Percentiles rank a stretch among this genome's conserved stretches.
Evolutionary conservation across 2,329 filamentous ascomycete species (phyloP).

Genomic region (Ceratocystis papillata): DNA sequence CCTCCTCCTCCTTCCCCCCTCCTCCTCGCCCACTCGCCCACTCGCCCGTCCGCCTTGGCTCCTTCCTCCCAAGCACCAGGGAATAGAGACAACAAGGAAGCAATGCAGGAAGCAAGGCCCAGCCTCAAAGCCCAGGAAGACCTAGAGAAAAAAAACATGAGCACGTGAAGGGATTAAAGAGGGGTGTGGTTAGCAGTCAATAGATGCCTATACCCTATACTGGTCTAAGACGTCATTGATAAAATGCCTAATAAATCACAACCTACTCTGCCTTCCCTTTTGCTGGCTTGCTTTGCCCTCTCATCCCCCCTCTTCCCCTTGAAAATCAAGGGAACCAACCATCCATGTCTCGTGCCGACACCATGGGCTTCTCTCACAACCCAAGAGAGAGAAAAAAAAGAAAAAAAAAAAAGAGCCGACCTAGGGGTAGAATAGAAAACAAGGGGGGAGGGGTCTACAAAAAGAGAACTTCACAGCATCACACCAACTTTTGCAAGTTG

Average conservation of each 20-base stretch:
- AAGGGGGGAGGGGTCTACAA: not conserved
- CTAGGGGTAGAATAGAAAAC: not conserved
- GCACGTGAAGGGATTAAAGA: not conserved
- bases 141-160: slow-evolving; percentile 9
- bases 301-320: not conserved
- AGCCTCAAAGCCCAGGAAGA: slow-evolving; percentile 5
- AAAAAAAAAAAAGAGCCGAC: not conserved
- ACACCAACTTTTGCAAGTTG: not conserved
- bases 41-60: not conserved
- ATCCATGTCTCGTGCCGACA: slow-evolving; percentile 10
- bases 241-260: slow-evolving; percentile 8
- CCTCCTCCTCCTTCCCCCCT: not conserved
- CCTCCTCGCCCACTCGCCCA: not conserved
- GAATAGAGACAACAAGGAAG: slow-evolving; percentile 12
- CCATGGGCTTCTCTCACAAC: not conserved
- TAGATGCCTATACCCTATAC: too few species aligned
- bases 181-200: not conserved
- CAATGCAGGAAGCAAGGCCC: slow-evolving; percentile 3
- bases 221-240: not conserved
- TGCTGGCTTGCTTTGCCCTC: not conserved
- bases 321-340: not conserved
- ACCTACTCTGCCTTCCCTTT: not conserved
- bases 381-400: not conserved
- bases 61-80: slow-evolving; percentile 5
- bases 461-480: not conserved